phyloP scores from a whole-genome alignment of 192 early-diverging fungal genomes.

The Backusella luteola region DNA sequence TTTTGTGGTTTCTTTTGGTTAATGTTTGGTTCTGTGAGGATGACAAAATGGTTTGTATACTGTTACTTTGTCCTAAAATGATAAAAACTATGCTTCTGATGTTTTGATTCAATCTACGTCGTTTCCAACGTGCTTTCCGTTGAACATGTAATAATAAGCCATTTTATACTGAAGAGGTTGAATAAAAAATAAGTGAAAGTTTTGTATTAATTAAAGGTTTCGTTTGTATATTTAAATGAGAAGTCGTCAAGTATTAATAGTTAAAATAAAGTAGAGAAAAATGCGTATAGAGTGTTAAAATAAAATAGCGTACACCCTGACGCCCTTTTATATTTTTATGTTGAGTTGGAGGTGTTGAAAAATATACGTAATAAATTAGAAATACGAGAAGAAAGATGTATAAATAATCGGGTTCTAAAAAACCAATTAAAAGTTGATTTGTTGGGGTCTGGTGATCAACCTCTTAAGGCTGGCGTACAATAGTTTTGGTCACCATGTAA shows the following conservation, averaged over 20 bases:
- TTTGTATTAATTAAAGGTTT: background rate
- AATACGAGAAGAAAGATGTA: background rate
- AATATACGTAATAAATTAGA: background rate
- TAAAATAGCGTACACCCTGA: background rate
- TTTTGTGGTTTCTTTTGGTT: background rate
- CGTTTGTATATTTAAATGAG: background rate
- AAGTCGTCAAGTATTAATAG: background rate
- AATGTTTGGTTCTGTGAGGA: background rate
- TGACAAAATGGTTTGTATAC: background rate
- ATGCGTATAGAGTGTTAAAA: background rate
- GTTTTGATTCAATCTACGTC: conserved; percentile 7
- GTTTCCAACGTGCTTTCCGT: conserved; percentile 17
- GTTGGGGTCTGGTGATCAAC: background rate
- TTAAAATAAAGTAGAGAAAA: background rate
- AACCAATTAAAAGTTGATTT: background rate
- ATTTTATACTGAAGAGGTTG: background rate
- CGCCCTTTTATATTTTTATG: background rate
- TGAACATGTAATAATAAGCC: conserved; percentile 16
- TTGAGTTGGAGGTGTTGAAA: background rate
- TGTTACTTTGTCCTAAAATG: background rate
- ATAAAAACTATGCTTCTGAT: background rate
- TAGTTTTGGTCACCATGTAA: too few relatives aligned
- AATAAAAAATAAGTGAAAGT: background rate
- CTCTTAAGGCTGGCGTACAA: background rate
- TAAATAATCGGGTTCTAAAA: background rate